phyloP scores from a whole-genome alignment of 129 eudicot genomes.

The Flaveria sonorensis region DNA sequence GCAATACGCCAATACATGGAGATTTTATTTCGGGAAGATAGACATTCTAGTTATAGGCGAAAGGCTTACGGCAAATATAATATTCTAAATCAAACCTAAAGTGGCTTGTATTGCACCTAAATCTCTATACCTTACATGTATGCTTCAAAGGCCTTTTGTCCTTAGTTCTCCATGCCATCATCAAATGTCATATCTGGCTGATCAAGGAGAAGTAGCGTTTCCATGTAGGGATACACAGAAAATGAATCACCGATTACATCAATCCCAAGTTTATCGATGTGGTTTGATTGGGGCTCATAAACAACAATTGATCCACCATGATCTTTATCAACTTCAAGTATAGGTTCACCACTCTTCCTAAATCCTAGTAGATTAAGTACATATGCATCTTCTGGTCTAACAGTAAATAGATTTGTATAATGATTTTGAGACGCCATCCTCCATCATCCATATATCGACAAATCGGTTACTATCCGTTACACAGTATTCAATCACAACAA shows the following conservation, averaged over 20 bases:
- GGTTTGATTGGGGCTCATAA: background rate
- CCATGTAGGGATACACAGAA: background rate
- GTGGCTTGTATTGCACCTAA: too few species aligned
- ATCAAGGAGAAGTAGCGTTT: background rate
- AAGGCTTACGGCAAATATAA: background rate
- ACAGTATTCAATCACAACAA: background rate
- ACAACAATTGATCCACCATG: background rate
- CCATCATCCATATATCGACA: background rate
- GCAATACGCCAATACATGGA: background rate
- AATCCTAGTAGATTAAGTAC: background rate
- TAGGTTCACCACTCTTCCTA: background rate
- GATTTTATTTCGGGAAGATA: background rate
- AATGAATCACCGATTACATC: background rate
- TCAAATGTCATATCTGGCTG: background rate
- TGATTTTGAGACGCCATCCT: background rate
- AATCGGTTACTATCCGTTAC: background rate
- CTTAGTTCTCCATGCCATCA: background rate
- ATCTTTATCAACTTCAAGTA: background rate
- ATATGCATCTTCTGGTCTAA: background rate
- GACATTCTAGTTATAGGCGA: background rate
- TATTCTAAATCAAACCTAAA: too few species aligned
- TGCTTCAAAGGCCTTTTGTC: too few species aligned
- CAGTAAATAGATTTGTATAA: background rate
- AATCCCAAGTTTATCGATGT: background rate
- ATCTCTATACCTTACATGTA: too few species aligned